These are phyloP conservation scores for Teratosphaeria gauchensis DNA, from an alignment of 2,329 filamentous ascomycete genomes.

Conservation along the genomic window DNA sequence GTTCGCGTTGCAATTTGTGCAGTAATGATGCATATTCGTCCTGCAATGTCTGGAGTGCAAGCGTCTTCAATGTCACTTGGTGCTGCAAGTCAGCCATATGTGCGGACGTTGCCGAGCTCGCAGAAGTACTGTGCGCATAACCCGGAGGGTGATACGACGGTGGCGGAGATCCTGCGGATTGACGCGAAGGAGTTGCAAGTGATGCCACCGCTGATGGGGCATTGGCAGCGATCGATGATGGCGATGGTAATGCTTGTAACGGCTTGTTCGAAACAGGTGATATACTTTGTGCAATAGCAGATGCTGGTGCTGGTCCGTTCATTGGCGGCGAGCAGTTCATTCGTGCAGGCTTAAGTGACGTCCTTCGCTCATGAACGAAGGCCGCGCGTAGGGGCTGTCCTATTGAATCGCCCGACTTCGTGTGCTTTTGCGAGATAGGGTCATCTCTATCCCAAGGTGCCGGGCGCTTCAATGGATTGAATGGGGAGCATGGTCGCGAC, in stretches of 20 bases:
- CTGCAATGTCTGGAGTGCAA: constrained; percentile 44
- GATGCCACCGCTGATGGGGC: constrained; percentile 2
- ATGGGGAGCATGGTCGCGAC: constrained; percentile 6
- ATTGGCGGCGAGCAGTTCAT: constrained; percentile 12
- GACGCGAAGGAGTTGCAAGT: constrained; percentile 6
- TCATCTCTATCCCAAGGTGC: constrained; percentile 13
- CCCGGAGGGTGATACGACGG: constrained; percentile 14
- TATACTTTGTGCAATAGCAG: constrained; percentile 11
- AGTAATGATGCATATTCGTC: constrained; percentile 46
- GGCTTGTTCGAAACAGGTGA: constrained; percentile 11
- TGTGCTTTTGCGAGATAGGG: constrained; percentile 9
- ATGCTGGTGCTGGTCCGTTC: constrained; percentile 12
- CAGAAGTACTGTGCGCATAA: constrained; percentile 16
- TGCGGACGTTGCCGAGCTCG: constrained; percentile 19
- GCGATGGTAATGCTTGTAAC: constrained; percentile 15
- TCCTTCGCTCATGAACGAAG: constrained; percentile 7
- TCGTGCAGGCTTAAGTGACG: constrained; percentile 8
- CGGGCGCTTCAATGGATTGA: constrained; percentile 11
- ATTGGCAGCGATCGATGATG: constrained; percentile 15
- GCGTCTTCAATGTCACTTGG: constrained; percentile 44
- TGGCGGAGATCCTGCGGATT: constrained; percentile 14
- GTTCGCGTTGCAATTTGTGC: constrained; percentile 42
- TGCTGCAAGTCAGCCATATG: constrained; percentile 44
- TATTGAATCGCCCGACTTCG: constrained; percentile 10
- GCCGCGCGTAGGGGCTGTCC: constrained; percentile 3